Conservation (phyloP, 441 rosid species). For the Lepidium campestre region DNA sequence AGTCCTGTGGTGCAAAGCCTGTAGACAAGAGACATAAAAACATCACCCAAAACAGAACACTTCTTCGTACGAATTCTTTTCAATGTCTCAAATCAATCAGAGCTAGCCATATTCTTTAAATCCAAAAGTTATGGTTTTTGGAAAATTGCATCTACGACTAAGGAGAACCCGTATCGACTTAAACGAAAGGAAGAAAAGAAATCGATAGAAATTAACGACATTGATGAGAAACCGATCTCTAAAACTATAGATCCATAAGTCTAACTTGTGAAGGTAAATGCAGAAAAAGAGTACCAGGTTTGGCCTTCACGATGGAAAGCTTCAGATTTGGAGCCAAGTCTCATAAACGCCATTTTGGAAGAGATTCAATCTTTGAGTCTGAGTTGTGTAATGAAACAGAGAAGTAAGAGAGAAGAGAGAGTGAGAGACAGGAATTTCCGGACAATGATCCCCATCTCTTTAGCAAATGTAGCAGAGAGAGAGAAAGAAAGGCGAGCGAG, state of each 20-base stretch:
- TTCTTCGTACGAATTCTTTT: background rate
- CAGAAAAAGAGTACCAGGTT: slow-evolving; percentile 34
- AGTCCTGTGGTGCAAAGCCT: slow-evolving; percentile 68
- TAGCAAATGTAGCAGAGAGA: slow-evolving; percentile 15
- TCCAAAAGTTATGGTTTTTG: background rate
- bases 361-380: background rate
- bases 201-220: background rate
- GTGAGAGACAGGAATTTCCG: background rate
- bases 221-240: background rate
- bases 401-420: background rate
- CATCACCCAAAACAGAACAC: background rate
- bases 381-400: slow-evolving; percentile 14
- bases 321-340: slow-evolving; percentile 50
- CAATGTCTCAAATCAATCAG: background rate
- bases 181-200: too few species aligned
- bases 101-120: background rate
- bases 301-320: slow-evolving; percentile 47
- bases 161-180: too few species aligned
- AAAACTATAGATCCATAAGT: background rate
- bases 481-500: slow-evolving; percentile 36
- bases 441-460: background rate
- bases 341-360: slow-evolving; percentile 42
- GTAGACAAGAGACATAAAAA: background rate
- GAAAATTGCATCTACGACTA: too few species aligned
- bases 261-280: background rate